Evolutionary conservation across 148 eudicot genomes (phyloP).

Genomic region (Amaranthus palmeri): DNA sequence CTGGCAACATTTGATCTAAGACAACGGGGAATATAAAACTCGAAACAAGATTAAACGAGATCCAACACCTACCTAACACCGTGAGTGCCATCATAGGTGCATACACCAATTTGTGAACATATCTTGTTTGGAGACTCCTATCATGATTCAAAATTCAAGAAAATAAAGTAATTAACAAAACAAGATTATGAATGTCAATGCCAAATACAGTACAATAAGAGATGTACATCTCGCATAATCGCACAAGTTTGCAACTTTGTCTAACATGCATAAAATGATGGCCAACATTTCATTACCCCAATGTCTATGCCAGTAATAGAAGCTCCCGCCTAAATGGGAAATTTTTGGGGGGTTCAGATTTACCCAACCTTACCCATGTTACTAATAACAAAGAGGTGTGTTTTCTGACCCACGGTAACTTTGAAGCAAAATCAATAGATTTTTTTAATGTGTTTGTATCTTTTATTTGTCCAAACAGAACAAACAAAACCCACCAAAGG

Average conservation of each 20-base stretch:
- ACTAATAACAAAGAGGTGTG: no score
- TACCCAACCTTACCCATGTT: no score
- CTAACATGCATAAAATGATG: not conserved
- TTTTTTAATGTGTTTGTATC: no score
- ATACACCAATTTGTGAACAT: constrained; percentile 80
- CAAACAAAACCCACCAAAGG: not conserved
- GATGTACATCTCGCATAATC: not conserved
- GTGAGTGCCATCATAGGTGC: constrained; percentile 75
- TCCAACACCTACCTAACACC: constrained; percentile 57
- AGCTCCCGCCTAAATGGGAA: no score
- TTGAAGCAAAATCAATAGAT: no score
- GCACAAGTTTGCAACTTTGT: not conserved
- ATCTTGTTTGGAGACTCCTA: constrained; percentile 73
- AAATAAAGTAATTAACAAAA: not conserved
- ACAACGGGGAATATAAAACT: not conserved
- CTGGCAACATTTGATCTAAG: not conserved
- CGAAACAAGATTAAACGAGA: not conserved
- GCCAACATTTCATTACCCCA: not conserved
- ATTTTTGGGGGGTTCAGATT: no score
- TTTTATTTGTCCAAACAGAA: no score
- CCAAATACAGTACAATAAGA: not conserved
- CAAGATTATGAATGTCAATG: no score
- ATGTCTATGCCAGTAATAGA: no score
- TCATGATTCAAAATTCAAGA: constrained; percentile 1
- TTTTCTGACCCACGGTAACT: no score